These are phyloP conservation scores for Trichocladium uniseriatum DNA, from an alignment of 495 filamentous ascomycete genomes.

Conservation along the genomic window DNA sequence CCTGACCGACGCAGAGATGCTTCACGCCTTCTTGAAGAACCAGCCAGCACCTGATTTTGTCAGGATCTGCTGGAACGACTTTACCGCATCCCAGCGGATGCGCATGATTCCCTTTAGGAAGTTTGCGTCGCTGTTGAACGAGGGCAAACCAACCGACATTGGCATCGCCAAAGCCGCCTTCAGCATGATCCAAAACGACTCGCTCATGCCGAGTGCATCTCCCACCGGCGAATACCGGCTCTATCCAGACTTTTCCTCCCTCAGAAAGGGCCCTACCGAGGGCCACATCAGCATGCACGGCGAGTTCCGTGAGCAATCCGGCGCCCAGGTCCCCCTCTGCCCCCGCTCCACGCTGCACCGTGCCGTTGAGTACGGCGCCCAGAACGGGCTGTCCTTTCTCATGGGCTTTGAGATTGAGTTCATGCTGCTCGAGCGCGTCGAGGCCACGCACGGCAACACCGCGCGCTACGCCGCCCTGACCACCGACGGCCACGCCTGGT, in stretches of 20 bases:
- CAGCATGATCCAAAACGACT: constrained; percentile 52
- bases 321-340: constrained; percentile 40
- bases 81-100: constrained; percentile 58
- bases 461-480: constrained; percentile 23
- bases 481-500: constrained; percentile 54
- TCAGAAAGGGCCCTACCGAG: constrained; percentile 45
- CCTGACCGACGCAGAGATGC: constrained; percentile 31
- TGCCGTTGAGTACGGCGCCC: constrained; percentile 40
- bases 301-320: constrained; percentile 46
- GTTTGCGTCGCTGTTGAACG: constrained; percentile 49
- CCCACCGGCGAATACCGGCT: constrained; percentile 52
- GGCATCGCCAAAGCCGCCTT: constrained; percentile 47
- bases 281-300: constrained; percentile 53
- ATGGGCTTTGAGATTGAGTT: constrained; percentile 83
- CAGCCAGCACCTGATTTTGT: constrained; percentile 61
- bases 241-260: constrained; percentile 49
- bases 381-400: constrained; percentile 44
- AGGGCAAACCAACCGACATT: constrained; percentile 41
- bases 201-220: constrained; percentile 30
- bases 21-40: constrained; percentile 52
- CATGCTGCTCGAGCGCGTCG: constrained; percentile 48
- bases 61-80: constrained; percentile 72
- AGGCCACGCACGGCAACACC: constrained; percentile 17
- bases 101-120: constrained; percentile 60
- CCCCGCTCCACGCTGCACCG: constrained; percentile 48